Evolutionary conservation across 2,329 filamentous ascomycete genomes (phyloP).

Genomic region (Proliferodiscus dingleyae): DNA sequence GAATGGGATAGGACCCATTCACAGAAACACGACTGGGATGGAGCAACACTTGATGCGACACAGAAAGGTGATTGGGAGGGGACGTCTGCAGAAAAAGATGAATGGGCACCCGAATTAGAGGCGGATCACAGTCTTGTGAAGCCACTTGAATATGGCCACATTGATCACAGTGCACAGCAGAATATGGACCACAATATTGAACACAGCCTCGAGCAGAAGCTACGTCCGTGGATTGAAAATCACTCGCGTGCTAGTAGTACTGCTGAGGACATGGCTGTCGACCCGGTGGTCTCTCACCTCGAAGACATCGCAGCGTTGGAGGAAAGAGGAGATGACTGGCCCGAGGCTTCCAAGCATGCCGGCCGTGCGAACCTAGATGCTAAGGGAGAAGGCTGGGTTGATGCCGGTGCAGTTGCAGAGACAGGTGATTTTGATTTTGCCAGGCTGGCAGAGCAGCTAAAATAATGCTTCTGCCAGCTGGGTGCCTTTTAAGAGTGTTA

Average conservation of each 20-base stretch:
- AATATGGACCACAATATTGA: too few species aligned
- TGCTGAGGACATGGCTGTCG: background rate
- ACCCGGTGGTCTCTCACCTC: background rate
- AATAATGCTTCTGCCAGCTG: too few species aligned
- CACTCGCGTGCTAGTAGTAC: constrained; percentile 1
- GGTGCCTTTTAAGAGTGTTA: too few species aligned
- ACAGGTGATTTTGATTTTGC: constrained; percentile 19
- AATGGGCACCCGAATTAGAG: background rate
- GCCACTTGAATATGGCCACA: background rate
- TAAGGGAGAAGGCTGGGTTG: constrained; percentile 6
- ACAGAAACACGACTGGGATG: too few species aligned
- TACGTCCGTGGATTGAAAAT: constrained; percentile 13
- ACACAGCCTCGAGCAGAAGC: constrained; percentile 14
- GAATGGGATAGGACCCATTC: too few species aligned
- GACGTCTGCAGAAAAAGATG: background rate
- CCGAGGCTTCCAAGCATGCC: background rate
- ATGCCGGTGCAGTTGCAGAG: constrained; percentile 4
- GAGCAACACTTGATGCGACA: too few species aligned
- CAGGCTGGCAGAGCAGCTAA: constrained; percentile 12
- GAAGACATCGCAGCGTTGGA: background rate
- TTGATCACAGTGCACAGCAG: constrained; percentile 2
- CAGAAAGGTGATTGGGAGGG: background rate
- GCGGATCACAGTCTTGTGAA: background rate
- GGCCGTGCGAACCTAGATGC: too few species aligned
- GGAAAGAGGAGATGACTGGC: background rate